Evolutionary conservation across 1,139 yeast genomes (phyloP).

Genomic region (Saccharomycopsis crataegensis): DNA sequence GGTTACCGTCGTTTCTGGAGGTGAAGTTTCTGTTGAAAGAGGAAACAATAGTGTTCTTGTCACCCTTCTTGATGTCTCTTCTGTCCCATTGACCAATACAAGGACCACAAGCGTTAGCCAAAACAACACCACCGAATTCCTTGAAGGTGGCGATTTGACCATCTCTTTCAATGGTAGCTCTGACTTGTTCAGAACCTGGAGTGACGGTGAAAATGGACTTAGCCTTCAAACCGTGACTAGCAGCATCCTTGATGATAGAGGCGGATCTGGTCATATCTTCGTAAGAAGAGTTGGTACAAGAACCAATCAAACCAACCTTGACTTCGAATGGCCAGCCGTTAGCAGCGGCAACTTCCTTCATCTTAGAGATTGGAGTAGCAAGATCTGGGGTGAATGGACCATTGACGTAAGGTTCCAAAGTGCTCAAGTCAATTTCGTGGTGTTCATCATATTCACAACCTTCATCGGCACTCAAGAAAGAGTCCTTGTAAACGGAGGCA

Average conservation of each 20-base stretch:
- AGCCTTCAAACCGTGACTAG: constrained; percentile 80
- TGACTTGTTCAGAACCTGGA: constrained; percentile 98
- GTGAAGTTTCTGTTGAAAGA: constrained; percentile 99
- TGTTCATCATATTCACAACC: constrained; percentile 96
- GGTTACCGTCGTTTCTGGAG: constrained; percentile 98
- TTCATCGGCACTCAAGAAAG: constrained; percentile 81
- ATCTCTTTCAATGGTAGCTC: constrained; percentile 98
- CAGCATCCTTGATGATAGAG: constrained; percentile 87
- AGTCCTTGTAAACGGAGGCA: constrained; percentile 67
- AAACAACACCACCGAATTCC: constrained; percentile 89
- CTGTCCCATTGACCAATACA: constrained; percentile 99
- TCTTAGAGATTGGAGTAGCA: constrained; percentile 92
- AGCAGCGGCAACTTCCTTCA: constrained; percentile 80
- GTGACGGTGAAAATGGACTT: constrained; percentile 90
- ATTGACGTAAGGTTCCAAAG: constrained; percentile 94
- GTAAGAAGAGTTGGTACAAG: constrained; percentile 98
- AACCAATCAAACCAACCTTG: constrained; percentile 94
- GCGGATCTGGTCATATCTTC: constrained; percentile 99
- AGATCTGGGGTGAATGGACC: constrained; percentile 99
- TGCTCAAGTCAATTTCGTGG: constrained; percentile 88
- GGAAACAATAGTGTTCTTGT: constrained; percentile 95
- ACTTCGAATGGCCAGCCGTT: constrained; percentile 94
- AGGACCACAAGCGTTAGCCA: constrained; percentile 99
- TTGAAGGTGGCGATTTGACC: constrained; percentile 87
- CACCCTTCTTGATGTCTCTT: constrained; percentile 95